Evolutionary conservation across 2,329 filamentous ascomycete species (phyloP).

Genomic region (Ceratocystis destructans): DNA sequence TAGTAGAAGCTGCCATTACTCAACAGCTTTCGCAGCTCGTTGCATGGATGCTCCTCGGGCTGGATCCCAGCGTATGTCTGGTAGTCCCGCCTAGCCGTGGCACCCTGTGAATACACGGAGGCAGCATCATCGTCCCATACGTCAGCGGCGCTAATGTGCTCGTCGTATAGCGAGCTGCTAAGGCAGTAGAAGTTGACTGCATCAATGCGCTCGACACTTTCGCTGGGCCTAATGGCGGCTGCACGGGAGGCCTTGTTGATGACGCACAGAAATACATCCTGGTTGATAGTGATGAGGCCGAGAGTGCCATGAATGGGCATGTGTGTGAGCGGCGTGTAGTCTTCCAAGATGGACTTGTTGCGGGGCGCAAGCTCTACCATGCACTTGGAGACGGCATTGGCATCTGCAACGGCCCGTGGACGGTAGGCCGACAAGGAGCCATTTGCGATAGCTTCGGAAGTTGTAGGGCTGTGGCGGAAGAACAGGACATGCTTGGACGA

Average conservation of each 20-base stretch:
- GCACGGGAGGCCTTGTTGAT: conserved; percentile 68
- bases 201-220: conserved; percentile 77
- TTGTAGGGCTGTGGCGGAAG: conserved; percentile 60
- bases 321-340: conserved; percentile 63
- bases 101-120: conserved; percentile 34
- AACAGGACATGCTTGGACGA: conserved; percentile 69
- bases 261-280: conserved; percentile 82
- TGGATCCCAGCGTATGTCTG: conserved; percentile 26
- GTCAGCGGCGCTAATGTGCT: conserved; percentile 45
- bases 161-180: conserved; percentile 74
- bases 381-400: conserved; percentile 46
- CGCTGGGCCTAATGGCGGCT: conserved; percentile 70
- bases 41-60: conserved; percentile 73
- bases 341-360: conserved; percentile 51
- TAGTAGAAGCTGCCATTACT: conserved; percentile 95
- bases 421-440: conserved; percentile 42
- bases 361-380: conserved; percentile 74
- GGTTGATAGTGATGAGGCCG: conserved; percentile 68
- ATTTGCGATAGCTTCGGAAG: conserved; percentile 45
- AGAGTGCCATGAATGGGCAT: conserved; percentile 72
- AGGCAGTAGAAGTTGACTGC: conserved; percentile 88
- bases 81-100: conserved; percentile 23
- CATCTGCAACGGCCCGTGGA: conserved; percentile 29
- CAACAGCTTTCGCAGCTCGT: conserved; percentile 80
- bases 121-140: conserved; percentile 37